Conservation (phyloP, 768 basidiomycete genomes). For the Phlegmacium glaucopus region DNA sequence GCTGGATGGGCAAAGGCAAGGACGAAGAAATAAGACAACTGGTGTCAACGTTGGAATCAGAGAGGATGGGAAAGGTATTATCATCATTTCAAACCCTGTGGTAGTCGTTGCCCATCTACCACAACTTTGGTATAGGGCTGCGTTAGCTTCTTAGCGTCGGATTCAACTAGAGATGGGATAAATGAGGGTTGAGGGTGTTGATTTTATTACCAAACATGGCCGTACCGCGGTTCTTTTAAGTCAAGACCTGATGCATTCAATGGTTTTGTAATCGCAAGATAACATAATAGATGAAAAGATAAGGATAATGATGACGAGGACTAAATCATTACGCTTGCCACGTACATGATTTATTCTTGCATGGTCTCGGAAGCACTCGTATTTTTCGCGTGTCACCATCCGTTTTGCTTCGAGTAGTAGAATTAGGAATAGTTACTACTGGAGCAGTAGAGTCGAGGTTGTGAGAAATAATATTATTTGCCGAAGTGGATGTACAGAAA, state of each 20-base stretch:
- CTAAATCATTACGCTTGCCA: no score
- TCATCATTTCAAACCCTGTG: slow-evolving; percentile 53
- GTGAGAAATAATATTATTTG: no score
- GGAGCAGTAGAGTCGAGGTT: no score
- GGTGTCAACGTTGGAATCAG: slow-evolving; percentile 54
- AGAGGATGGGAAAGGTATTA: slow-evolving; percentile 51
- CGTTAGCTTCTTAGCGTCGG: slow-evolving; percentile 77
- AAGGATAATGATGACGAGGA: no score
- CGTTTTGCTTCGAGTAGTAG: no score
- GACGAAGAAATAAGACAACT: slow-evolving; percentile 66
- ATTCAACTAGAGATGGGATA: slow-evolving; percentile 61
- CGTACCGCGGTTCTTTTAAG: slow-evolving; percentile 52
- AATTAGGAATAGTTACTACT: no score
- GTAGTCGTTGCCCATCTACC: slow-evolving; percentile 76
- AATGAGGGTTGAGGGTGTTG: neutral
- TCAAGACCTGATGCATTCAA: slow-evolving; percentile 64
- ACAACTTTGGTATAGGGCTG: slow-evolving; percentile 85
- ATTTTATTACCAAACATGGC: neutral
- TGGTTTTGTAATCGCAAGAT: no score
- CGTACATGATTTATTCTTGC: no score
- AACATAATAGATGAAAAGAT: no score
- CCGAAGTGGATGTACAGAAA: no score
- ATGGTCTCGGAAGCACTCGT: no score
- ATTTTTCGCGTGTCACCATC: no score
- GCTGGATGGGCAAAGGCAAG: slow-evolving; percentile 80